phyloP scores from a whole-genome alignment of 2,329 filamentous ascomycete genomes.

The Keithomyces neogunnii region DNA sequence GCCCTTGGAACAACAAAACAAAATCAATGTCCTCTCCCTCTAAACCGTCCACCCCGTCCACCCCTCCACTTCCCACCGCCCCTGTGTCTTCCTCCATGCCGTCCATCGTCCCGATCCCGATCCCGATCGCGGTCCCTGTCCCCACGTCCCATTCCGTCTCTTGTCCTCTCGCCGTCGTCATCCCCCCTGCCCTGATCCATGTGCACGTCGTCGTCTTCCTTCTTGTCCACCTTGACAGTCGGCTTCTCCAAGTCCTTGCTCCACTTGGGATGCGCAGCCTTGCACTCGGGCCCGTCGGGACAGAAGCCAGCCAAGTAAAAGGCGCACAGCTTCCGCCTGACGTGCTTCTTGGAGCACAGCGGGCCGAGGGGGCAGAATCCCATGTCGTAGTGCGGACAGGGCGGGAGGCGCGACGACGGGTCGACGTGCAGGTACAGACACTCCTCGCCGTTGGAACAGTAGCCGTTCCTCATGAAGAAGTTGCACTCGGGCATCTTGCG shows the following conservation, averaged over 20 bases:
- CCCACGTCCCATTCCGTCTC: conserved; percentile 23
- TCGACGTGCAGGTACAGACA: conserved; percentile 90
- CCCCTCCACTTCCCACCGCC: conserved; percentile 30
- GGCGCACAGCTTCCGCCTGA: conserved; percentile 68
- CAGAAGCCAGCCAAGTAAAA: conserved; percentile 95
- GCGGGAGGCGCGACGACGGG: conserved; percentile 66
- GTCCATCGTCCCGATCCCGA: conserved; percentile 7
- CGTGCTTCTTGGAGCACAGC: conserved; percentile 79
- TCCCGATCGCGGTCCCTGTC: conserved; percentile 25
- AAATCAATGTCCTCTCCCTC: conserved; percentile 10
- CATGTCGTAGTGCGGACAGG: conserved; percentile 85
- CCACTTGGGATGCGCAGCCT: conserved; percentile 78
- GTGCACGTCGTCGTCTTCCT: conserved; percentile 37
- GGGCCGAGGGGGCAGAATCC: conserved; percentile 93
- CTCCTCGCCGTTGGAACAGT: conserved; percentile 94
- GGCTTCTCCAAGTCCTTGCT: conserved; percentile 68
- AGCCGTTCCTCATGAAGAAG: conserved; percentile 87
- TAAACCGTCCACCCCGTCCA: conserved; percentile 24
- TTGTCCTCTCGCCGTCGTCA: conserved; percentile 15
- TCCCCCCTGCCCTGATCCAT: conserved; percentile 22
- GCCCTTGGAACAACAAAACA: too few species aligned
- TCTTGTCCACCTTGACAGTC: conserved; percentile 57
- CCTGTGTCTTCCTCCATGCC: not conserved
- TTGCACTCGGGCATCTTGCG: conserved; percentile 98
- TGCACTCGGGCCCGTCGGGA: conserved; percentile 69